Evolutionary conservation across 2,329 filamentous ascomycete genomes (phyloP), one percentile per base, ranked within the genome.

Genomic region (Chrysoporthe puriensis): DNA sequence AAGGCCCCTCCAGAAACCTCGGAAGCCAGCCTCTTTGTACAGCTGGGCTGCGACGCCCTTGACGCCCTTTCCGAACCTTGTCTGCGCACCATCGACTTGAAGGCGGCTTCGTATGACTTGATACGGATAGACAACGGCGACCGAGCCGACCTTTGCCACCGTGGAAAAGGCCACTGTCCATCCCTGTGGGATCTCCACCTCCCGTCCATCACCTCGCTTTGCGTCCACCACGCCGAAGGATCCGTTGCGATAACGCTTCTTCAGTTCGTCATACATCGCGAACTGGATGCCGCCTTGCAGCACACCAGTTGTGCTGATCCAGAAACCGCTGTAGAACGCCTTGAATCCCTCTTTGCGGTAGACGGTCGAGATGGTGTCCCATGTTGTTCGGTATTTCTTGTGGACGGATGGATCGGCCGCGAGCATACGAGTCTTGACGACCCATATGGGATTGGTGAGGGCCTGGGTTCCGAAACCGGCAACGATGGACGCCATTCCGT

Each of bases 351-450:
- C 94, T 2, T 84, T 85, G 21, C 79, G 79, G 74, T 90, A 86
- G 26, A 99, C 87, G 57, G 88, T 85, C 48, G 78, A 78, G 2
- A 90, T 86, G 40, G 96, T 96, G 61, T 89, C 85, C 71, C 84
- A 81, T 83, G 97, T 92, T 71, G 88, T 90, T 18, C 87, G 85
- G 79, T 99, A 99, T 1, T 95, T 96, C 16, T 93, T 93, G 1
- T 85, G 86, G 6, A 88, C 85, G 65, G 87, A 84, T 62, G 88
- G 87, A 72, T 96, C 92, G 4, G 92, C 94, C 42, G 94, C 93
- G 34, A 98, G 84, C 94, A 99, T 98, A 71, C 96, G 91, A 9
- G 95, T 98, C 83, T 98, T 98, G 77, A 99, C 89, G 2, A 99
- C 96, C 96, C 96, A 99, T 73, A 99, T 90, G 2, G 96, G 96